Evolutionary conservation across 2,329 filamentous ascomycete species (phyloP), one percentile per base, ranked within the genome.

Genomic region (Tolypocladium guangdongense): DNA sequence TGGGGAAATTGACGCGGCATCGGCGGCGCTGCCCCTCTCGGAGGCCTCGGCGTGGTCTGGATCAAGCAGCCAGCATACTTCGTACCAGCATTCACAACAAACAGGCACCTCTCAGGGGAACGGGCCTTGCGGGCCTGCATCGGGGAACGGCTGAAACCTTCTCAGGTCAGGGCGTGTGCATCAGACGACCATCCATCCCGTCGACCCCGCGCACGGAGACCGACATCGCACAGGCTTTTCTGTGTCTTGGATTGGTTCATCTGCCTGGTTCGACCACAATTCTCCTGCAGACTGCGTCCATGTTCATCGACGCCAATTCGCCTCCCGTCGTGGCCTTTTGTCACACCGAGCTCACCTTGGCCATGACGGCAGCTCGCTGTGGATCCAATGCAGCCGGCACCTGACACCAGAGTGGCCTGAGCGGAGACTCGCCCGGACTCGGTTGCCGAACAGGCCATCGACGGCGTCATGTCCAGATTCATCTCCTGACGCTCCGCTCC

Each of bases 41-140:
- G 59, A 61, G 54, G 27, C 58, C 58, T 62, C 61, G 58, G 61
- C 52, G 18, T 7, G 43, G n/a, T 12, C 52, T 36, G 32, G 32
- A 27, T 24, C 32, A 18, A 33, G 22, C 41, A 45, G 24, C 18
- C 14, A 16, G 38, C 37, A n/a, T 20, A n/a, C 18, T n/a, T 8
- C 8, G 16, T 20, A 20, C 38, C 38, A 22, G 38, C 11, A n/a
- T n/a, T n/a, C n/a, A n/a, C n/a, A n/a, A n/a, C n/a, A 33, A 11
- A 14, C 32, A 33, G 32, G 11, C 11, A 14, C 32, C 32, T 33
- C 32, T 11, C 32, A 33, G 32, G 11, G 10, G 32, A 11, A 32
- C 10, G n/a, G n/a, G n/a, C n/a, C n/a, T n/a, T n/a, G n/a, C n/a
- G 32, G 33, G 33, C 12, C 33, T 35, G 33, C 33, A 7, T 16